Evolutionary conservation across 169 alveolate species (phyloP).

Genomic region (Neospora caninum): DNA sequence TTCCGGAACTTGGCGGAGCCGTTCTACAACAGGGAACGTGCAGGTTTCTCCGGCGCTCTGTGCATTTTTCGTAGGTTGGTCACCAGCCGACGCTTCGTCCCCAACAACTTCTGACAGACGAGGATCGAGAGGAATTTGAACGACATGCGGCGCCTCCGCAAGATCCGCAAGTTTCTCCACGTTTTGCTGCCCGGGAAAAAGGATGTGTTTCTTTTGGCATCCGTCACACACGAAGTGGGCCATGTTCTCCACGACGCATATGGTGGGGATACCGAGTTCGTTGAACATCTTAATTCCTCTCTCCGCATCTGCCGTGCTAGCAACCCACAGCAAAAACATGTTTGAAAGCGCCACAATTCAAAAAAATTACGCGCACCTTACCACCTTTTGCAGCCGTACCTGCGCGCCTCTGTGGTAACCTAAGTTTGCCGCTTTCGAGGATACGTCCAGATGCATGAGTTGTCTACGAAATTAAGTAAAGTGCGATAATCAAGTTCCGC

Average conservation of each 20-base stretch:
- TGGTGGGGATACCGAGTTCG: conserved; percentile 89
- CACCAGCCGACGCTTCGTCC: neutral
- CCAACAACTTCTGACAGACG: neutral
- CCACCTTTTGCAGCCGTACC: neutral
- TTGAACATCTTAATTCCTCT: conserved; percentile 92
- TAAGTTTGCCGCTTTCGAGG: neutral
- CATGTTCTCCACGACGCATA: conserved; percentile 95
- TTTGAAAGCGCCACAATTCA: neutral
- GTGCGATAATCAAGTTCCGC: too few relatives aligned
- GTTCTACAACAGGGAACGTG: neutral
- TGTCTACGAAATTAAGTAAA: too few relatives aligned
- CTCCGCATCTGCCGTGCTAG: conserved; percentile 91
- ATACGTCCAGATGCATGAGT: too few relatives aligned
- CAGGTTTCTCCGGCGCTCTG: neutral
- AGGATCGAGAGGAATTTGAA: conserved; percentile 4
- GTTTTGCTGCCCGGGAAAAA: conserved; percentile 72
- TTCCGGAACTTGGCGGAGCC: neutral
- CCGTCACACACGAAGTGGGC: conserved; percentile 89
- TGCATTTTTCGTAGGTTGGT: neutral
- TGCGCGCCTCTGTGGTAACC: neutral
- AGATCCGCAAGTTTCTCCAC: neutral
- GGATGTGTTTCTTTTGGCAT: conserved; percentile 88
- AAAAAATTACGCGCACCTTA: neutral
- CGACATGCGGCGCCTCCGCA: conserved; percentile 22
- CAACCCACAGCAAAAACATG: neutral